Evolutionary conservation across 345 rosid genomes (phyloP), one percentile per base, ranked within the genome.

Genomic region (Litchi chinensis): DNA sequence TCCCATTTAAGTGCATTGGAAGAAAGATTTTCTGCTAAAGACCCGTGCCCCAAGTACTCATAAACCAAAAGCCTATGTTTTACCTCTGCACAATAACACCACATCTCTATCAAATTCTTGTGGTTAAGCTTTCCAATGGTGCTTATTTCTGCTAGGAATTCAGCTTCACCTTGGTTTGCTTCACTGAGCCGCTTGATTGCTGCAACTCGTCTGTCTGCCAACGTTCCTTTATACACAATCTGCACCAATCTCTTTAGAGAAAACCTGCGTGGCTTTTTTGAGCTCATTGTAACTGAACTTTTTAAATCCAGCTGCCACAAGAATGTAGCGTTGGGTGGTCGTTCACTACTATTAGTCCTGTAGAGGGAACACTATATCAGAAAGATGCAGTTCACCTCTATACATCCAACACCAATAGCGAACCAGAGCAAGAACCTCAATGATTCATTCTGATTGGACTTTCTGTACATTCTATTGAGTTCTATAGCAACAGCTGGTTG

Each of bases 151-250:
- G 89, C 84, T 2, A 67, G 79, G 74, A 87, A 87, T 50, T 86
- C 82, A 4, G 78, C 84, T 48, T 86, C 84, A 15, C 81, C 71
- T 70, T 77, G 77, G 16, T 50, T 71, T 68, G 68, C 75, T 18
- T 83, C 89, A 57, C 76, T 79, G 32, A 87, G 77, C 68, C 75
- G 81, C 78, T 87, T 87, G 40, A 87, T 77, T 8, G 89, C 89
- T 52, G 81, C 81, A 24, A 64, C 59, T 13, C 59, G 79, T 67
- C 81, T 74, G 13, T 75, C 60, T 1, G 79, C 72, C 75, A 87
- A 5, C 46, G 70, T 73, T 18, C 81, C 89, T 68, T 75, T 84
- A 7, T 82, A 87, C 3, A 87, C 89, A 41, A 77, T 64, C 43
- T 44, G 82, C 73, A 60, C 89, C 89, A 12, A 84, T 77, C 56